Evolutionary conservation across 1,284 basidiomycete species (phyloP), one percentile per base, ranked within the genome.

Genomic region (Puccinia coronata): DNA sequence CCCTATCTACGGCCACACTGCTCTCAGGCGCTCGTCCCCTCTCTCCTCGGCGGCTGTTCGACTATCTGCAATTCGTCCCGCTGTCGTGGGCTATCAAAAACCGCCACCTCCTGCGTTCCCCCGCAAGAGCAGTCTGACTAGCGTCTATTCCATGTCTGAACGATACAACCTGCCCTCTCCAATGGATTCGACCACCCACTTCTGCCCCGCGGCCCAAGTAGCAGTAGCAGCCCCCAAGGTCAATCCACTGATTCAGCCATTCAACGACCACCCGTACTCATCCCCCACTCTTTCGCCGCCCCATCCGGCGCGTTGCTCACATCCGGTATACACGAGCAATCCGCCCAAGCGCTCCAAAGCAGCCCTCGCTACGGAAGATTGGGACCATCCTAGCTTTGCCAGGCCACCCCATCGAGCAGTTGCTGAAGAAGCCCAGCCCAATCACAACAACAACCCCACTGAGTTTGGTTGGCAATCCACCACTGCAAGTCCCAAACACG

Each of bases 321-420:
- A 39, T 41, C 39, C 76, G 20, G 31, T 61, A 6, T 51, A 31
- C 51, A 47, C 36, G 3, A 67, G n/a, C 49, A 12, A 53, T 18
- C 76, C 47, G n/a, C 49, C 77, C 8, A 59, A 69, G 51, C 77
- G 53, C 36, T 80, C 77, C 20, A 80, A 80, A 41, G 77, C 77
- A 4, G 51, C 77, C 20, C 16, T 80, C 3, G 77, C 67, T 16
- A 57, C 67, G 25, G 67, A 80, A 41, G 65, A 70, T 47, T 80
- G 77, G 77, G 77, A 80, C 43, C 77, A 80, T 57, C 77, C 77
- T 31, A 71, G 67, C 53, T 80, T 71, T 31, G 77, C 77, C 20
- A 49, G 67, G 53, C 77, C 77, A 11, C 77, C 77, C 36, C 51
- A 80, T 51, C 77, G 67, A 14, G 34, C 77, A 34, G 31, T 80